phyloP scores from a whole-genome alignment of 148 eudicot species.

The Vaccinium corymbosum region DNA sequence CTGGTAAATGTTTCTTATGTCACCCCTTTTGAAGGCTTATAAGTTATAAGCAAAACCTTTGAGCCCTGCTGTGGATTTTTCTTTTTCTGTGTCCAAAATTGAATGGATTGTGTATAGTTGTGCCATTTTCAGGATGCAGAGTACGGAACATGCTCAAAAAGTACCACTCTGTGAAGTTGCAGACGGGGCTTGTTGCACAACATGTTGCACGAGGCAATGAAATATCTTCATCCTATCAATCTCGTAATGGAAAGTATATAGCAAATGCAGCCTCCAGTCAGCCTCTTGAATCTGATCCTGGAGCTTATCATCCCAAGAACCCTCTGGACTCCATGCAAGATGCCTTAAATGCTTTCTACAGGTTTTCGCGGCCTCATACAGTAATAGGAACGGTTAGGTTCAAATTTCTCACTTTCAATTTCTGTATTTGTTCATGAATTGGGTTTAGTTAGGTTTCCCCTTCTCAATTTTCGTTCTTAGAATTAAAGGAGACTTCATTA shows the following conservation, averaged over 20 bases:
- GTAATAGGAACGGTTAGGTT: conserved; percentile 91
- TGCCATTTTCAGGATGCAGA: conserved; percentile 34
- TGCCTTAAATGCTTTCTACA: conserved; percentile 73
- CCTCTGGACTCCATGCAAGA: conserved; percentile 38
- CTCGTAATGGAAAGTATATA: conserved; percentile 26
- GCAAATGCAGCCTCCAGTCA: conserved; percentile 49
- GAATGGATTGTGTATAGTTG: conserved; percentile 22
- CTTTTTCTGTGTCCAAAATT: neutral
- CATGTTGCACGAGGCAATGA: conserved; percentile 19
- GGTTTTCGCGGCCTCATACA: conserved; percentile 94
- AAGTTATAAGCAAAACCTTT: conserved; percentile 2
- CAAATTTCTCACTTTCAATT: neutral
- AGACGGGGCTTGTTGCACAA: conserved; percentile 17
- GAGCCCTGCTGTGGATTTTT: conserved; percentile 1
- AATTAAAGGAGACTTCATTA: conserved; percentile 7
- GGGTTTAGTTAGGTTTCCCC: neutral
- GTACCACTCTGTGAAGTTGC: conserved; percentile 24
- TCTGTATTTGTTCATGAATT: neutral
- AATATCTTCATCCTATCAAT: conserved; percentile 23
- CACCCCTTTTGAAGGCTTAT: conserved; percentile 5
- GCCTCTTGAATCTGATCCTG: conserved; percentile 63
- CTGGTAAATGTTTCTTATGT: neutral
- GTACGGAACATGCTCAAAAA: conserved; percentile 30
- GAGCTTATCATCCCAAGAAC: conserved; percentile 37
- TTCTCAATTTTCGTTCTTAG: neutral